Base-by-base conservation (phyloP, 331 rosid genomes). In the Quercus lobata region DNA sequence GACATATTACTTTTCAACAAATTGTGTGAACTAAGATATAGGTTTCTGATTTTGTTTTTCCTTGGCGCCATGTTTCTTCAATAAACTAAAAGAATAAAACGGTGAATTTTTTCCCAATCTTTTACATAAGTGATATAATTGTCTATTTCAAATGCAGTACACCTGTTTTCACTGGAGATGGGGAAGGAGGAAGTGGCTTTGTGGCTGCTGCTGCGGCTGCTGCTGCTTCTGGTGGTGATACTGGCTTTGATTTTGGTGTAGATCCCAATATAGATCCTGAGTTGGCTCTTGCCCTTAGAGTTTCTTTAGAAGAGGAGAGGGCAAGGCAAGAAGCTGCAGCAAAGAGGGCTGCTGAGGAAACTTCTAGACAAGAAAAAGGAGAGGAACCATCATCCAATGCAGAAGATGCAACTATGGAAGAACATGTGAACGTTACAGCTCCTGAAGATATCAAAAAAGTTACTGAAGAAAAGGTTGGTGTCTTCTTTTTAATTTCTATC, bases 271-370 rank as follows among this genome's bases (percentile, higher is more conserved):
- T 89, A 79, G 91, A 89, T 83, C 91, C 92, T 60, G 91, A 89
- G 79, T 88, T 87, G 76, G 93, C 91, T 69, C 93, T 89, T 76
- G 91, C 93, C 70, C 91, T 89, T 55, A 85, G 91, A 79, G 93
- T 89, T 79, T 89, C 89, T n/a, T 85, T 89, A 89, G 91, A 87
- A 80, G 93, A 87, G 82, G 93, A 89, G 78, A 83, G 93, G 75
- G 93, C 91, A 52, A 89, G 93, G 69, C 91, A 87, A 57, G 93
- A 89, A 78, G 89, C 86, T 52, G 89, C 91, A 69, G 93, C 93
- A 29, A 89, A 85, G 71, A 87, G 68, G 86, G 91, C 88, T 58
- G 81, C 89, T 35, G 89, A 83, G 73, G 91, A 89, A 44, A 75
- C 78, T 72, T 53, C 84, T 34, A 83, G 86, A 74, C 84, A 77